Evolutionary conservation across 1,139 yeast species (phyloP), one percentile per base, ranked within the genome.

Genomic region (Sugiyamaella xylanicola): DNA sequence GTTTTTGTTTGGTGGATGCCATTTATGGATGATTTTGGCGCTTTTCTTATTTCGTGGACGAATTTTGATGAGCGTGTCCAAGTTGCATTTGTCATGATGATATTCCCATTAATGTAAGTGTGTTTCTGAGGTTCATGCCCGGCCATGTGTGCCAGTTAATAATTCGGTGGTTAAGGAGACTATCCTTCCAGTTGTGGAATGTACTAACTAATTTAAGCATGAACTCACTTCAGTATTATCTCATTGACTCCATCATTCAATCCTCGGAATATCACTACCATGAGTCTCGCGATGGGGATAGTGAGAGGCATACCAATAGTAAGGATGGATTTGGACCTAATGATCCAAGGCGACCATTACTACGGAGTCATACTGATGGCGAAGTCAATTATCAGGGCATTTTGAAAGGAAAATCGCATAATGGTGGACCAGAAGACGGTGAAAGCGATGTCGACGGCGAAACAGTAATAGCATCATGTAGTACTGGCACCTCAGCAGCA

Each of bases 221-320:
- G 86, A 92, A 93, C 70, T 84, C 95, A 59, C 77, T 93, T 63
- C 98, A 93, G 73, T 87, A 90, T 67, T 81, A 88, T 50, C 81
- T 93, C 61, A 84, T 93, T 45, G 99, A 93, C 69, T 87, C 87
- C 65, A 87, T 93, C 59, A 91, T 93, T 63, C 90, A 87, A 69
- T 73, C 83, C 47, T 82, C 82, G 1, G 74, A 74, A 35, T 68
- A 69, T 20, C 53, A 50, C 32, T 46, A 43, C 2, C 48, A 50
- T 25, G 48, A 42, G 13, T 4, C 17, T n/a, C n/a, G 9, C 22
- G 36, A 21, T 2, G 47, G 2, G 5, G 39, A 39, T 27, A 25
- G 29, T 7, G 52, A 11, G 8, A 16, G 19, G 8, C 9, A 15
- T 7, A 2, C 17, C 20, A 13, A 9, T 11, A 43, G n/a, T 43